Evolutionary conservation across 2,329 filamentous ascomycete species (phyloP), one percentile per base, ranked within the genome.

Genomic region (Monosporascus ibericus): DNA sequence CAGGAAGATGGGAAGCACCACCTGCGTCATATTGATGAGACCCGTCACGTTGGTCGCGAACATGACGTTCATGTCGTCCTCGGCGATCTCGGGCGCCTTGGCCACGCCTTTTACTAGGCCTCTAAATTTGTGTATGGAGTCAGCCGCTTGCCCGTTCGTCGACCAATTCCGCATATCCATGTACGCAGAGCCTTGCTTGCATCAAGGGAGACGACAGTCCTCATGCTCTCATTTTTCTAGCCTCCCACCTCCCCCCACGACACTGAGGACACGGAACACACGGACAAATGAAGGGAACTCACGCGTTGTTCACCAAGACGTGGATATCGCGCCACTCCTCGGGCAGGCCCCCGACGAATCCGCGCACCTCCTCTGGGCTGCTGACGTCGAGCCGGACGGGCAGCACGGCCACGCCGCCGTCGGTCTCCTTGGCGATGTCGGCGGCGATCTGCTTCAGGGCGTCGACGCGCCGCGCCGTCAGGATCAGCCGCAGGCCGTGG

Each of bases 261-360:
- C 30, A 14, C 30, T 11, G 11, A 34, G 11, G 30, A 14, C 30
- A 34, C 30, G 44, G 6, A 6, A n/a, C 30, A 8, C 37, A 46
- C 36, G 22, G 36, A 50, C 24, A 47, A 18, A 47, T 7, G 22
- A 44, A 49, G 6, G 52, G 14, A 36, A 77, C 87, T 69, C 71
- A 95, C 90, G 92, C 92, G 77, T 97, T 97, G 75, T 99, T 99
- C 25, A 99, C 90, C 54, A 99, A 74, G 3, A 97, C 80, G 68
- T 97, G 83, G 58, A 97, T 87, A 25, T 90, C 84, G 68, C 81
- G 84, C 75, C 90, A 97, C 66, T 91, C 92, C 55, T 84, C 82
- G 0, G 92, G 92, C 62, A 97, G 72, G 40, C 76, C 80, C 1
- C 72, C 73, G 14, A 96, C 85, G 65, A 97, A 92, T 40, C 72